Percentiles rank a stretch among this genome's conserved stretches.
These are phyloP conservation scores for Colletotrichum camelliae DNA, from an alignment of 2,329 filamentous ascomycete genomes.

Conservation along the genomic window DNA sequence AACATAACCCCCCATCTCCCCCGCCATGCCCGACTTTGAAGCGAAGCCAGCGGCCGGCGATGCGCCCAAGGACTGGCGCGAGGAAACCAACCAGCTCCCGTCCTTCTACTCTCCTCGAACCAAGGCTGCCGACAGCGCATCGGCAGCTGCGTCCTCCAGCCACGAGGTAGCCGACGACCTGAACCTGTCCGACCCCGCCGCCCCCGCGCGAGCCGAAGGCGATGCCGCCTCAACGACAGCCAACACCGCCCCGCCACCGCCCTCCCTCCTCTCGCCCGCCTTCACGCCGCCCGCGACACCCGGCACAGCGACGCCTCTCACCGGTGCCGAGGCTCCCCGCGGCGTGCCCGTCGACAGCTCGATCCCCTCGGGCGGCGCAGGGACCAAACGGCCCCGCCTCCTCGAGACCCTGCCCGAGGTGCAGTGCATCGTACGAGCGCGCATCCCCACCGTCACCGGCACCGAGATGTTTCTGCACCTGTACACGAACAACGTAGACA, in stretches of 20 bases:
- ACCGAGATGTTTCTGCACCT: conserved; percentile 97
- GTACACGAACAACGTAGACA: conserved; percentile 91
- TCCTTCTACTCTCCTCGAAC: conserved; percentile 53
- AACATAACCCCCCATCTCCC: background rate
- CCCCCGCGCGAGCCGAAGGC: conserved; percentile 10
- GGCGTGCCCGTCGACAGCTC: conserved; percentile 67
- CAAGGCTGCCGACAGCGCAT: conserved; percentile 24
- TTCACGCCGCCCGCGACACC: conserved; percentile 77
- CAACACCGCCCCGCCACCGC: conserved; percentile 45
- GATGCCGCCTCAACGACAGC: conserved; percentile 12
- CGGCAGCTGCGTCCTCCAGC: conserved; percentile 22
- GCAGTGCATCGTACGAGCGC: conserved; percentile 91
- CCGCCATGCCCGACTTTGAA: conserved; percentile 28
- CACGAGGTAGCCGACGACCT: conserved; percentile 12
- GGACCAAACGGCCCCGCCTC: conserved; percentile 71
- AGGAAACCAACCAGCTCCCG: conserved; percentile 43
- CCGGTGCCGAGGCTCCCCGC: conserved; percentile 45
- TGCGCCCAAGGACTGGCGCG: conserved; percentile 29
- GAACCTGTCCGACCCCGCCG: conserved; percentile 18
- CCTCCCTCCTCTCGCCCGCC: conserved; percentile 84
- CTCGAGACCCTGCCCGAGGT: conserved; percentile 81
- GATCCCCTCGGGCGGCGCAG: conserved; percentile 62
- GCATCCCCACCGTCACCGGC: conserved; percentile 90
- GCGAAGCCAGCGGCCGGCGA: conserved; percentile 21
- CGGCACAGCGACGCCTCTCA: conserved; percentile 57